A percentile compares a stretch with the other conserved stretches of the same genome.
Evolutionary conservation across 2,329 filamentous ascomycete species (phyloP).

Genomic region (Aspergillus cejpii): DNA sequence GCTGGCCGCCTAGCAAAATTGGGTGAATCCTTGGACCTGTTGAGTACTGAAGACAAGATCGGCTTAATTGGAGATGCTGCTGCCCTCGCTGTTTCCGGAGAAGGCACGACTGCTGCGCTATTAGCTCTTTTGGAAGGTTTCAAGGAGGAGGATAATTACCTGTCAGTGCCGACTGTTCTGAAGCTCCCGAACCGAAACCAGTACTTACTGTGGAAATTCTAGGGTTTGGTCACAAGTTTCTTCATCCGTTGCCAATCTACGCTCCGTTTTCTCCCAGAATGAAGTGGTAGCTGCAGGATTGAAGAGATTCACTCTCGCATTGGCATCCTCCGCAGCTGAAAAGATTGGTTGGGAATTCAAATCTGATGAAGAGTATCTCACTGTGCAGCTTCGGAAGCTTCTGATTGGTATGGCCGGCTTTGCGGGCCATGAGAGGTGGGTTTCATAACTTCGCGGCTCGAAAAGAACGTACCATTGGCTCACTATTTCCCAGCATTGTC

Average conservation of each 20-base stretch:
- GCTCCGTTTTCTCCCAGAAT: conserved; percentile 77
- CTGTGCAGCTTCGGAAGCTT: conserved; percentile 72
- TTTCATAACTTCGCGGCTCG: conserved; percentile 8
- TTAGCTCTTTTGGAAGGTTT: conserved; percentile 83
- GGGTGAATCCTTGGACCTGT: conserved; percentile 64
- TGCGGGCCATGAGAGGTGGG: conserved; percentile 67
- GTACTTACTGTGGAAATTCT: conserved; percentile 14
- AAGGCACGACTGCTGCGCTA: conserved; percentile 72
- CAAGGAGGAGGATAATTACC: conserved; percentile 69
- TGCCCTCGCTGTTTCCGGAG: conserved; percentile 79
- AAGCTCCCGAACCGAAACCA: background rate
- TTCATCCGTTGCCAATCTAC: conserved; percentile 66
- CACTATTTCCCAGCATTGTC: conserved; percentile 48
- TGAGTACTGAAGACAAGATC: conserved; percentile 85
- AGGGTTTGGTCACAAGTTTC: conserved; percentile 81
- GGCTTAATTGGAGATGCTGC: conserved; percentile 84
- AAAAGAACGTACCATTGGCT: background rate
- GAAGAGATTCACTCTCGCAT: conserved; percentile 68
- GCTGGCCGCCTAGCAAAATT: conserved; percentile 75
- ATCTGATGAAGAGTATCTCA: conserved; percentile 73
- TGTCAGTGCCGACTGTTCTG: conserved; percentile 44
- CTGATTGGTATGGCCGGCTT: conserved; percentile 69
- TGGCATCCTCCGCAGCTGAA: conserved; percentile 68
- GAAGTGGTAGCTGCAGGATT: conserved; percentile 64
- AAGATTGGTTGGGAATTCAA: conserved; percentile 79